Base-by-base conservation (phyloP, 1,139 yeast genomes). In the Suhomyces bokatorum region DNA sequence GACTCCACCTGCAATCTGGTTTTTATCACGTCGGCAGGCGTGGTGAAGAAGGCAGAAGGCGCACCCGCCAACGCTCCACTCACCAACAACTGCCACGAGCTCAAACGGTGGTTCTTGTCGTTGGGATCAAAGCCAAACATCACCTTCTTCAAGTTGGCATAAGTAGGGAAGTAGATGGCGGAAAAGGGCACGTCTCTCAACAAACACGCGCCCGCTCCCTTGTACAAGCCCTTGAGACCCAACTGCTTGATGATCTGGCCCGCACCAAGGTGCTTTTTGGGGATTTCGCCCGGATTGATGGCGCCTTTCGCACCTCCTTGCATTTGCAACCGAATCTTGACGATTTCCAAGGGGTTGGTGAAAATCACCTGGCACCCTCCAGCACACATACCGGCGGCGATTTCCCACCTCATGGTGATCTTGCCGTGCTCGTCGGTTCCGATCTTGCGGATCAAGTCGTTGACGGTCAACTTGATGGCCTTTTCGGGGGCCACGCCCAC, bases 401-500 rank as follows among this genome's bases (percentile, higher is more conserved):
- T 73, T 67, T 93, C 99, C 77, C 86, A 80, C 39, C 75, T 68
- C 70, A 87, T 67, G 27, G 87, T 73, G 51, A 91, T 79, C 42
- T 73, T 66, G 37, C 86, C 85, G 40, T 71, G 63, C 9, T 83
- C 82, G 40, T 75, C 69, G 24, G 89, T 78, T 54, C 95, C 83
- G 49, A 82, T 75, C 38, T 83, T 83, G 60, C 98, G 80, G 46
- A 91, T 83, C 51, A 87, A 74, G 63, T 93, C 99, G 67, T 93
- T 93, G 40, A 93, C 96, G 0, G 98, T 91, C 54, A 93, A 80
- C 69, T 93, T 93, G 61, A 93, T 93, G 40, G 98, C 99, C 73
- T 93, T 93, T 67, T 93, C 99, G 3, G 99, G 99, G 0, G 98
- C 98, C 40, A 93, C 98, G 52, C 99, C 99, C 37, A 93, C 83